Conservation (phyloP, 352 stramenopile species). For the Phytophthora hybrid region DNA sequence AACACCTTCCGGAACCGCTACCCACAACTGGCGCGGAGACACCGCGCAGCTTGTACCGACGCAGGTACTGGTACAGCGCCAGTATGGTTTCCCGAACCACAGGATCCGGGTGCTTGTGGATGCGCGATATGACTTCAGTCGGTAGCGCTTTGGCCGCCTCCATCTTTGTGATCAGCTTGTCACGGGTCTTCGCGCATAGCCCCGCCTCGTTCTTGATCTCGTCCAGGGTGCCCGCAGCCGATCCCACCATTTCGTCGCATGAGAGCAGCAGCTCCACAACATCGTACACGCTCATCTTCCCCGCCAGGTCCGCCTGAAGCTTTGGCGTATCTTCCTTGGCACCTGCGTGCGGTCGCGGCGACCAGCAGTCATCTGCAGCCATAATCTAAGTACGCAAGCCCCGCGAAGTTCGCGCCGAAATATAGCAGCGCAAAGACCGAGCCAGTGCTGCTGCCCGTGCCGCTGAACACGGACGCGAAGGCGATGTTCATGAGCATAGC, state of each 20-base stretch:
- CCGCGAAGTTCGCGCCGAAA: conserved; percentile 69
- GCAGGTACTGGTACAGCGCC: conserved; percentile 81
- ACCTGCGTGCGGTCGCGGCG: conserved; percentile 72
- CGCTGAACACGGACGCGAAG: conserved; percentile 69
- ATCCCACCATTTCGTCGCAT: conserved; percentile 76
- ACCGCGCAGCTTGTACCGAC: conserved; percentile 71
- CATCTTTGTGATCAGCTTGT: conserved; percentile 87
- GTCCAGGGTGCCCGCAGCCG: conserved; percentile 43
- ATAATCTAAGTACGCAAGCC: conserved; percentile 70
- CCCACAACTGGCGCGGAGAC: conserved; percentile 74
- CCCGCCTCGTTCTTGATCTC: conserved; percentile 42
- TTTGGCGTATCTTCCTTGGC: conserved; percentile 51
- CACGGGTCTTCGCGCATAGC: conserved; percentile 70
- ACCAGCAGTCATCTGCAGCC: conserved; percentile 57
- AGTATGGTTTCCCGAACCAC: conserved; percentile 86
- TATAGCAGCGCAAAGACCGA: conserved; percentile 78
- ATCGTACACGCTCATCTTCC: conserved; percentile 83
- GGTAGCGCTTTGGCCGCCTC: conserved; percentile 74
- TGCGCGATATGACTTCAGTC: conserved; percentile 62
- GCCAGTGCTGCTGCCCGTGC: conserved; percentile 45
- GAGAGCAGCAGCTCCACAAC: conserved; percentile 79
- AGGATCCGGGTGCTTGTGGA: conserved; percentile 80
- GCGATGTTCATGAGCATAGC: conserved; percentile 78
- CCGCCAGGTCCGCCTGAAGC: conserved; percentile 58
- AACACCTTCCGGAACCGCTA: conserved; percentile 75